Base-by-base conservation (phyloP, 2,329 filamentous ascomycete species). In the Nigrospora sphaerica region DNA sequence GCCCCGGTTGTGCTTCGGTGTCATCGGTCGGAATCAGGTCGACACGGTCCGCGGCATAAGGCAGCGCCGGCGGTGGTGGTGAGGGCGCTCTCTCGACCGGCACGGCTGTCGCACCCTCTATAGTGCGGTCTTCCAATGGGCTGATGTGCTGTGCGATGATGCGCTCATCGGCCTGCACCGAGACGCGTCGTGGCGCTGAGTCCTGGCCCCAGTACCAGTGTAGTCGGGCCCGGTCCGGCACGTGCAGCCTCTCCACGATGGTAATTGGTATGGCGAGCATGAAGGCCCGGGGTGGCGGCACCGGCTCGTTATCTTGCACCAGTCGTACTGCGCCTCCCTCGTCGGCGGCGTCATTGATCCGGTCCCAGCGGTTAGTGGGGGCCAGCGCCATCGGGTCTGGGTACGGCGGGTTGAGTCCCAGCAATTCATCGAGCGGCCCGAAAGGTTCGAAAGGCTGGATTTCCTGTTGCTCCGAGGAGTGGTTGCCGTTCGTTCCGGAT, bases 41-140 rank as follows among this genome's bases (percentile, higher is more conserved):
- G 17, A 16, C 12, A 4, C 28, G 9, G 4, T 31, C 12, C 12
- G 19, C n/a, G 14, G 14, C 12, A 32, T 44, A 37, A 12, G 12
- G 9, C 2, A n/a, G 2, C 18, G 35, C n/a, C 6, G 32, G 12
- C 10, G 42, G 42, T n/a, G 42, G 42, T 6, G 42, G 42, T 4
- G 42, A 44, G 4, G 42, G 42, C 16, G 18, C 14, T 31, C 42
- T 44, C n/a, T 44, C 42, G 42, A 44, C 42, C 4, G 42, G 42
- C 3, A 19, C 16, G 33, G 4, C 13, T 13, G 33, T 36, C 12
- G 35, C 33, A 13, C 23, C 7, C 10, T 36, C 32, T 13, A 36
- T 11, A n/a, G 28, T 28, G 18, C 28, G 32, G 6, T 32, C 17
- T 7, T 37, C 33, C 19, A 23, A 23, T 7, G 7, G 19, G 33